Base-by-base conservation (phyloP, 192 early-diverging fungal species). In the Paraglomus occultum region DNA sequence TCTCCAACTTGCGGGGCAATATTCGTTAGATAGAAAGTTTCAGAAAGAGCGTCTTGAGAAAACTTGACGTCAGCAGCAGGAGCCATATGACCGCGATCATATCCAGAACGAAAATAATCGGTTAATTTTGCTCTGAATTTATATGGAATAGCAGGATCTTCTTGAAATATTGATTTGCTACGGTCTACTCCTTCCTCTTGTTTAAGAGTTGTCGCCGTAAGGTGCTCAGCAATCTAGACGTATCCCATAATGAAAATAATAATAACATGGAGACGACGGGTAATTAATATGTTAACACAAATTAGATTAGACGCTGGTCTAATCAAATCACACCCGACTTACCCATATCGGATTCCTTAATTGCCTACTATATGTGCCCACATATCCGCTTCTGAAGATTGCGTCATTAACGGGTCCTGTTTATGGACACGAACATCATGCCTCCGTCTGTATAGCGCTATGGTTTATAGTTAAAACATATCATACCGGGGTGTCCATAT, bases 21-120 rank as follows among this genome's bases (percentile, higher is more conserved):
- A 63, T 93, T 93, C 46, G 90, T 83, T 23, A 93, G 70, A 23
- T 89, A 79, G 71, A 98, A 98, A 5, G 94, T 96, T 49, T 96
- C 92, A 73, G 92, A 79, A 82, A 98, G 89, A 10, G 89, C 84
- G 20, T 78, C 73, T 59, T 92, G 85, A 1, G 86, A 82, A 71
- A 77, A 79, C 64, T 88, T 88, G 55, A 89, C 88, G 74, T 97
- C 94, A 0, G 91, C 93, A 6, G 95, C 95, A 10, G 94, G 94
- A 7, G 82, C 94, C 84, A 98, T 87, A 66, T 98, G 95, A 23
- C 94, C 95, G 48, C 95, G 87, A 81, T 96, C 94, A 79, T 89
- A 95, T 15, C 91, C 91, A 11, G 88, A 88, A 18, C 83, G 76
- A 65, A 83, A 77, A 76, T 96, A 98, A 80, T 98, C 94, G 18